Evolutionary conservation across 257 asterid species (phyloP).

Genomic region (Euphrasia confusa): DNA sequence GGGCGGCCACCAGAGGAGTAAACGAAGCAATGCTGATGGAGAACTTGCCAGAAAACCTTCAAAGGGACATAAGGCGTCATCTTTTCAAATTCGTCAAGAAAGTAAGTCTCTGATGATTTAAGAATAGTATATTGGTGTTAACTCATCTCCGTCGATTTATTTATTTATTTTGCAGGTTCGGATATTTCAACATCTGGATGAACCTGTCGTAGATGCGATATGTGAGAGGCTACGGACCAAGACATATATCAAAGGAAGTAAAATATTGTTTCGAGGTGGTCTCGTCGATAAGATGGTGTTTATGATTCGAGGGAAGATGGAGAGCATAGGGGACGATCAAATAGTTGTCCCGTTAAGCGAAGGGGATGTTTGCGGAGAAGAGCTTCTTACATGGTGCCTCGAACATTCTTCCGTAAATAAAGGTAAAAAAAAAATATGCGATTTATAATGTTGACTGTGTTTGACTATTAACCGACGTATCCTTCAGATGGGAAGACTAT

Average conservation of each 20-base stretch:
- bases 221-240: constrained; percentile 77
- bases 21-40: constrained; percentile 80
- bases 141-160: background rate
- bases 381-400: constrained; percentile 92
- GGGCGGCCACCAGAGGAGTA: constrained; percentile 97
- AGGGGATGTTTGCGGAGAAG: constrained; percentile 93
- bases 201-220: constrained; percentile 77
- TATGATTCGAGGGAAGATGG: constrained; percentile 78
- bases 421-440: constrained; percentile 36
- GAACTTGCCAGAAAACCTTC: constrained; percentile 92
- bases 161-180: constrained; percentile 48
- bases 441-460: no score
- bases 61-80: constrained; percentile 80
- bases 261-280: constrained; percentile 54
- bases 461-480: background rate
- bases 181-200: constrained; percentile 71
- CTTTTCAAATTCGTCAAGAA: constrained; percentile 72
- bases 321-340: constrained; percentile 70
- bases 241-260: constrained; percentile 73
- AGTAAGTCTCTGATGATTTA: constrained; percentile 35
- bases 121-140: background rate
- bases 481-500: constrained; percentile 53
- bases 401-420: constrained; percentile 78
- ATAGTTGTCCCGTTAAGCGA: constrained; percentile 49
- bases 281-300: constrained; percentile 87